A percentile compares a stretch with the other conserved stretches of the same genome.
Conservation (phyloP, 2,329 filamentous ascomycete genomes). For the Dactylellina leptospora region DNA sequence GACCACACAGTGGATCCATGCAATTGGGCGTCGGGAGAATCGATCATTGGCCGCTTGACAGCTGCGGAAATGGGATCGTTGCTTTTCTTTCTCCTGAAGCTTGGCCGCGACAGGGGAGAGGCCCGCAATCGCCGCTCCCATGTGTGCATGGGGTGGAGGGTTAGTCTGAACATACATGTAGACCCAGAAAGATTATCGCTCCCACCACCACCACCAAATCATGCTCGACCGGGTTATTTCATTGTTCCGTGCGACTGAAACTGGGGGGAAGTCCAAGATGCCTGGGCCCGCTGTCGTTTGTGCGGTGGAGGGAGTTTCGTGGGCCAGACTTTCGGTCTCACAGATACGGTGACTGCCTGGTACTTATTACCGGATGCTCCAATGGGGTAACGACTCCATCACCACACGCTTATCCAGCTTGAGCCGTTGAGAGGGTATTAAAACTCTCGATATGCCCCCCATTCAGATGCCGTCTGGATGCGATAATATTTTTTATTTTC, state of each 20-base stretch:
- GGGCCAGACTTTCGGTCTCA: constrained; percentile 43
- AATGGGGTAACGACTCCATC: constrained; percentile 42
- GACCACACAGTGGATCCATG: constrained; percentile 30
- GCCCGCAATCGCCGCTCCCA: constrained; percentile 23
- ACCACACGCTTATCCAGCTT: constrained; percentile 31
- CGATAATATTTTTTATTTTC: constrained; percentile 2
- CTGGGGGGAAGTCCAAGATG: constrained; percentile 31
- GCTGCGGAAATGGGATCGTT: constrained; percentile 49
- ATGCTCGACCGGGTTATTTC: constrained; percentile 35
- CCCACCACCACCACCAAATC: constrained; percentile 18
- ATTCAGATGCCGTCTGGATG: constrained; percentile 6
- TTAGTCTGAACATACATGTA: constrained; percentile 14
- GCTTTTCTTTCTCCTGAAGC: constrained; percentile 52
- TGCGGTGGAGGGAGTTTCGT: constrained; percentile 23
- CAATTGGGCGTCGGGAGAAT: constrained; percentile 44
- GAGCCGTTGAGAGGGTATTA: constrained; percentile 53
- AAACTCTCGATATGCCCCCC: constrained; percentile 52
- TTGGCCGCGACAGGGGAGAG: constrained; percentile 41
- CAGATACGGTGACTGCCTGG: constrained; percentile 26
- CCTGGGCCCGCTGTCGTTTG: constrained; percentile 3
- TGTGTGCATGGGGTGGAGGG: constrained; percentile 32
- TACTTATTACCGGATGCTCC: constrained; percentile 4
- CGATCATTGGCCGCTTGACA: constrained; percentile 52
- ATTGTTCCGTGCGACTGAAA: constrained; percentile 53
- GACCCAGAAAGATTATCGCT: constrained; percentile 2